A percentile compares a stretch with the other conserved stretches of the same genome.
These are phyloP conservation scores for Straminergon stramineum DNA, from an alignment of 225 moss, liverwort and hornwort species.

Conservation along the genomic window DNA sequence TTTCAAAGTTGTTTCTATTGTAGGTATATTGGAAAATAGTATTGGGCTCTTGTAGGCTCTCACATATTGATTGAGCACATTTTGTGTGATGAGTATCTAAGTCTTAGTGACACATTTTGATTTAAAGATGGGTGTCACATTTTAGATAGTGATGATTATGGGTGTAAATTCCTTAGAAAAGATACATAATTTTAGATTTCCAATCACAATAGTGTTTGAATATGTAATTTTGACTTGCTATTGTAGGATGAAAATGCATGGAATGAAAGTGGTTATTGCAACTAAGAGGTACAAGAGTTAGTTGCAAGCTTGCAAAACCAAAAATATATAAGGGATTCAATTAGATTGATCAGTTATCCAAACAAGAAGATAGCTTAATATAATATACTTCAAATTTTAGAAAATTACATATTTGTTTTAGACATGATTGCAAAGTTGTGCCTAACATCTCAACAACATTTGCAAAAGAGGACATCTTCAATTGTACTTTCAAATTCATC, in stretches of 20 bases:
- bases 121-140: neutral
- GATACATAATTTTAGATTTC: neutral
- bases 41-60: accelerated
- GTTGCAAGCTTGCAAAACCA: neutral
- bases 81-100: neutral
- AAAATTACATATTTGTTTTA: neutral
- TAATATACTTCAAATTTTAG: accelerated
- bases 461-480: accelerated
- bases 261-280: neutral
- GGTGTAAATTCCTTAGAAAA: neutral
- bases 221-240: neutral
- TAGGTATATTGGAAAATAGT: accelerated
- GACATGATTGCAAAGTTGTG: neutral
- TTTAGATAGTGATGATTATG: neutral
- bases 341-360: neutral
- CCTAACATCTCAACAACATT: accelerated
- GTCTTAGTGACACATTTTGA: neutral
- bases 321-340: neutral
- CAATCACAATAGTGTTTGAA: accelerated
- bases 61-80: neutral
- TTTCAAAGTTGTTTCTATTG: neutral
- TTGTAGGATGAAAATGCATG: neutral
- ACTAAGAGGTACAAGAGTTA: accelerated
- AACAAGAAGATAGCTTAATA: accelerated
- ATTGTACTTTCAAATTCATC: neutral